Base-by-base conservation (phyloP, 2,329 filamentous ascomycete genomes). In the Fusarium sp. region DNA sequence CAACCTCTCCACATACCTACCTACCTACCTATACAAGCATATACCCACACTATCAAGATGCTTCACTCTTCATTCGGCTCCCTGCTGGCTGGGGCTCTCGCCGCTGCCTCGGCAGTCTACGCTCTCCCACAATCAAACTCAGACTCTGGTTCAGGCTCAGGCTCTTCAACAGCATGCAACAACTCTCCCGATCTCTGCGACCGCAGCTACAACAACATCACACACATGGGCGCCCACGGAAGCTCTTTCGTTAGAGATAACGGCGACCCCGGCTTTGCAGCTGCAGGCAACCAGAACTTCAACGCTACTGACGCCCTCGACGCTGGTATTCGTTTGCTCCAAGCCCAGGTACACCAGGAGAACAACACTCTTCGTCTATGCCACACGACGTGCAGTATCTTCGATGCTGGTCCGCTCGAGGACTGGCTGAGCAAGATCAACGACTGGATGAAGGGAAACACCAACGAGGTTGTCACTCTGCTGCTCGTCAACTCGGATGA, bases 201-300 rank as follows among this genome's bases (percentile, higher is more conserved):
- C 60, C 86, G 85, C 63, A 78, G 85, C 15, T 95, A 95, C 79
- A 88, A 87, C 77, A 86, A 90, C 66, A 85, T 95, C 68, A 93
- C 91, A 4, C 85, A 93, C 74, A 85, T 94, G 71, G 91, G 91
- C 22, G 90, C 89, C 15, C 91, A 93, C 77, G 84, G 93, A 77
- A 88, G 85, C 59, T 82, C 90, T 10, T 93, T 93, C 73, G 75
- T 93, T 39, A 82, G 89, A 45, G 88, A 92, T 69, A 74, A 81
- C 52, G 89, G 86, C 5, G 25, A 44, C 3, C 32, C 29, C 1
- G 79, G 77, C 58, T 85, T 88, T 74, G 87, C 86, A 25, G 75
- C 87, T 3, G 84, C 87, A 3, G 90, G 89, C 6, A 91, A 92
- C 74, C 91, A 93, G 76, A 91, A 81, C 77, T 88, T 84, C 76